Conservation (phyloP, 148 eudicot genomes). For the Fallopia convolvulus region DNA sequence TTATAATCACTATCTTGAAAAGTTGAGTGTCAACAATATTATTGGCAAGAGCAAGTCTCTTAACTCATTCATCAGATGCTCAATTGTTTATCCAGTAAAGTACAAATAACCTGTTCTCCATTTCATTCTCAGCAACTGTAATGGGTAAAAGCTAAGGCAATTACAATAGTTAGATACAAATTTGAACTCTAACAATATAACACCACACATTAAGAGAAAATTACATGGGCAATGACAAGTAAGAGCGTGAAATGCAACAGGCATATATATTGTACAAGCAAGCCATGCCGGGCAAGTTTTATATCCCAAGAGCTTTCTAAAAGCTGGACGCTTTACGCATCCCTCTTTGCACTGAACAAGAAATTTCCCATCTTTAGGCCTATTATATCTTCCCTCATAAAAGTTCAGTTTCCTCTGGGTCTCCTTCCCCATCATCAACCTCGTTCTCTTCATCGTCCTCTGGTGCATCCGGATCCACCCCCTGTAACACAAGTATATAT, state of each 20-base stretch:
- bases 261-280: neutral
- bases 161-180: neutral
- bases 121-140: neutral
- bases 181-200: neutral
- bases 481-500: slow-evolving; percentile 32
- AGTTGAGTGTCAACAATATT: neutral
- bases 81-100: neutral
- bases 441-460: slow-evolving; percentile 98
- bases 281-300: neutral
- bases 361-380: neutral
- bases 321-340: slow-evolving; percentile 17
- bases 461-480: slow-evolving; percentile 95
- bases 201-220: neutral
- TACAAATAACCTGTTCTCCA: neutral
- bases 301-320: slow-evolving; percentile 67
- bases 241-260: neutral
- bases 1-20: neutral
- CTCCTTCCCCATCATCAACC: slow-evolving; percentile 81
- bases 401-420: slow-evolving; percentile 74
- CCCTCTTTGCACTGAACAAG: neutral
- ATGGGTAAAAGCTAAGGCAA: neutral
- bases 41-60: neutral
- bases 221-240: neutral
- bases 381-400: slow-evolving; percentile 27
- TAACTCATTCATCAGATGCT: neutral